Base-by-base conservation (phyloP, 2,329 filamentous ascomycete species). In the Calonectria pauciramosa region DNA sequence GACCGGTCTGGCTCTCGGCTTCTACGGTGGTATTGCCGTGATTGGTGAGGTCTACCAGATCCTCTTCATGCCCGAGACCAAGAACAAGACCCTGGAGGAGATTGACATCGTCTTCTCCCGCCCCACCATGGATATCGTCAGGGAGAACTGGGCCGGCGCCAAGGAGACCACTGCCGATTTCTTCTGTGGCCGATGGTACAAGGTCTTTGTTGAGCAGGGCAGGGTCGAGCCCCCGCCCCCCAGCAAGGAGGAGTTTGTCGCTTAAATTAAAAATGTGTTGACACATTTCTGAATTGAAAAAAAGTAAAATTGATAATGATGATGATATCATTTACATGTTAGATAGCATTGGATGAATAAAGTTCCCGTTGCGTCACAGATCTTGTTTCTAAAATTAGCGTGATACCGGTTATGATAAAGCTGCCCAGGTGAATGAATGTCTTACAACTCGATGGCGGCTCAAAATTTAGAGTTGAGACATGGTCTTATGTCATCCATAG, bases 21-120 rank as follows among this genome's bases (percentile, higher is more conserved):
- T 95, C 84, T 95, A 94, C 82, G 93, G 93, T 6, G 93, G 93
- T 20, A 94, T 95, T 69, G 93, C 93, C 0, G 88, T 93, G 0
- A 13, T 95, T 0, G 93, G 93, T 16, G 94, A 92, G 90, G 86
- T 94, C 78, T 95, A 94, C 83, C 93, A 95, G 85, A 87, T 94
- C 60, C 82, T 94, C 65, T 95, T 94, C 85, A 95, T 95, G 93
- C 93, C 92, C 0, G 93, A 94, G 86, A 94, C 93, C 3, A 94
- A 94, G 87, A 91, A 93, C 82, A 90, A 89, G 84, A 88, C 85
- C 4, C 89, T 95, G 0, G 93, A 95, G 84, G 93, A 95, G 84
- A 94, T 95, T 73, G 93, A 95, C 74, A 85, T 91, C 47, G 86
- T 94, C 26, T 94, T 94, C 82, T 88, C 89, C 65, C 88, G 90